Conservation (phyloP, 2,329 filamentous ascomycete genomes). For the Phyllosticta capitalensis region DNA sequence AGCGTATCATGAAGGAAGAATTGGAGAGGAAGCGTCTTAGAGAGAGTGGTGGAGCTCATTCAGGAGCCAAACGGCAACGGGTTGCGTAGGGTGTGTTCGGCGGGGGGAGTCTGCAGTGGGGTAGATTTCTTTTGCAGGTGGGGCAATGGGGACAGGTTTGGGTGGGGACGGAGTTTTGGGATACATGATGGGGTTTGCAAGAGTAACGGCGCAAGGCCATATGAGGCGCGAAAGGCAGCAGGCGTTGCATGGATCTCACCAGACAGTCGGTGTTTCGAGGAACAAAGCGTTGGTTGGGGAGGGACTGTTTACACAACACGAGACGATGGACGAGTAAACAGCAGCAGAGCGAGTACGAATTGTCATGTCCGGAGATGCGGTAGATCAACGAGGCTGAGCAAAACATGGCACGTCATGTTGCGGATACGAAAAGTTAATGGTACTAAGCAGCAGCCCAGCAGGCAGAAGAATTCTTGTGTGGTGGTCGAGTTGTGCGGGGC, state of each 20-base stretch:
- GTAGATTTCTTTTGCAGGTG: neutral
- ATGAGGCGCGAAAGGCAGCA: neutral
- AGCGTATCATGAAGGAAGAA: slow-evolving; percentile 71
- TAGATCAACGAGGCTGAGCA: neutral
- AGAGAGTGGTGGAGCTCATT: slow-evolving; percentile 13
- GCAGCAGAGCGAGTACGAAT: neutral
- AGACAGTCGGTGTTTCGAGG: neutral
- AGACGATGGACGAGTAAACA: neutral
- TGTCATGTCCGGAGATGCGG: neutral
- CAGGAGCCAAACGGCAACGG: slow-evolving; percentile 6
- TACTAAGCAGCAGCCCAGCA: neutral
- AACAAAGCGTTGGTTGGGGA: neutral
- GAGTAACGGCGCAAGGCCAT: neutral
- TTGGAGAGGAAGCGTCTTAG: slow-evolving; percentile 30
- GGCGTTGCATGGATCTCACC: neutral
- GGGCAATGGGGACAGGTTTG: neutral
- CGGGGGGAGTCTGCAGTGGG: no score
- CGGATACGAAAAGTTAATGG: neutral
- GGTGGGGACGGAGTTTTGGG: no score
- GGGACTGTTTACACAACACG: neutral
- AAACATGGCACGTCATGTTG: neutral
- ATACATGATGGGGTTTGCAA: neutral
- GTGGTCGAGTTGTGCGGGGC: neutral
- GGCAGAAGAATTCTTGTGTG: neutral
- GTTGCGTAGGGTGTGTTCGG: neutral